A percentile compares a stretch with the other conserved stretches of the same genome.
phyloP scores from a whole-genome alignment of 176 grass and related monocot genomes.

The Aechmea fasciata region DNA sequence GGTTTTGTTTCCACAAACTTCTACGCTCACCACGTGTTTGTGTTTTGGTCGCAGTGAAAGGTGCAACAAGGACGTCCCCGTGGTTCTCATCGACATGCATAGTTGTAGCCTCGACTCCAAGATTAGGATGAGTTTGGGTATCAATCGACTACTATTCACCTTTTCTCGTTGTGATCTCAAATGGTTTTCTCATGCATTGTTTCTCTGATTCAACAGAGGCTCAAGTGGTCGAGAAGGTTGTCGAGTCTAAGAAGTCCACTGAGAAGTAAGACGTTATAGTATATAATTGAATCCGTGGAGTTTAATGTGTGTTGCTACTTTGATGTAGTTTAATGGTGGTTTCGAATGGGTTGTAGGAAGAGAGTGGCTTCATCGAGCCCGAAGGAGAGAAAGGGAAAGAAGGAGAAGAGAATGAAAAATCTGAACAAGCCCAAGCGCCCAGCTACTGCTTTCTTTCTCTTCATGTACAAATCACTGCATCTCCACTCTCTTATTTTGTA shows the following conservation, averaged over 20 bases:
- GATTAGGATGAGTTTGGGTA: constrained; percentile 63
- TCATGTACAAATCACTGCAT: constrained; percentile 31
- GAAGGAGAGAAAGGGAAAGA: constrained; percentile 28
- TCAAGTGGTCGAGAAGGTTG: constrained; percentile 63
- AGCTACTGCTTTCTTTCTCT: constrained; percentile 76
- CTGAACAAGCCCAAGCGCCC: constrained; percentile 52
- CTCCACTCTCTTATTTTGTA: background rate
- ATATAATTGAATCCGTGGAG: too few species aligned
- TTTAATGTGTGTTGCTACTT: background rate
- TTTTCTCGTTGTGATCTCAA: background rate
- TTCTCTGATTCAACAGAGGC: constrained; percentile 32
- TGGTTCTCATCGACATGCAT: constrained; percentile 89
- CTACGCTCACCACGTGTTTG: constrained; percentile 3
- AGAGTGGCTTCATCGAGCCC: constrained; percentile 12
- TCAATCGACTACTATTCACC: background rate
- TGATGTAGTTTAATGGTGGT: background rate
- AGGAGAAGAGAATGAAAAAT: constrained; percentile 31
- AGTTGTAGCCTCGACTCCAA: constrained; percentile 81
- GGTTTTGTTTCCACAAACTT: background rate
- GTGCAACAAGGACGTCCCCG: constrained; percentile 72
- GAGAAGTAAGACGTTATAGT: constrained; percentile 20
- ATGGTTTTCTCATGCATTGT: background rate
- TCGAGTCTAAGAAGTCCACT: constrained; percentile 30
- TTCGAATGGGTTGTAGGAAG: constrained; percentile 22
- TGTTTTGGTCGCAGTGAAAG: constrained; percentile 46